phyloP scores from a whole-genome alignment of 768 basidiomycete species.

The Phlebiopsis flavidoalba region DNA sequence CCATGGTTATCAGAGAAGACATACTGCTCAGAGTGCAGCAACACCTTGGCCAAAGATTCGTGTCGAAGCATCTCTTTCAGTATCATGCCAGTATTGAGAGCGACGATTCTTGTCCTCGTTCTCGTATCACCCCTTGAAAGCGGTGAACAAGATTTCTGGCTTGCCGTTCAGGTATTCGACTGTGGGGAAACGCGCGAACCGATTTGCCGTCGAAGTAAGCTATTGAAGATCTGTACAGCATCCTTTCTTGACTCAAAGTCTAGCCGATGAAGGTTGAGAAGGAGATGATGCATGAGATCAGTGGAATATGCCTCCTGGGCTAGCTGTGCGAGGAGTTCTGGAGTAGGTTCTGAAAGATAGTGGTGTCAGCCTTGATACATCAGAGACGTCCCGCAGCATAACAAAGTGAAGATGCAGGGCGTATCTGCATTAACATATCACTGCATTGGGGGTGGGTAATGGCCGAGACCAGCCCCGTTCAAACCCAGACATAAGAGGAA shows the following conservation, averaged over 20 bases:
- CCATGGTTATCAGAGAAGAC: constrained; percentile 26
- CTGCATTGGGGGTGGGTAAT: too few species aligned
- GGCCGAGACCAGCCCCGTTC: too few species aligned
- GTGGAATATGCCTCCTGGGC: constrained; percentile 94
- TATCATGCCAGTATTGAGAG: constrained; percentile 97
- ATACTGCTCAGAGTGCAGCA: constrained; percentile 92
- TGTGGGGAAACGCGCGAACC: constrained; percentile 93
- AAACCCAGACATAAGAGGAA: neutral
- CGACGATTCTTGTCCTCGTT: constrained; percentile 96
- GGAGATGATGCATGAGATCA: constrained; percentile 77
- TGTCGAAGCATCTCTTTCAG: constrained; percentile 95
- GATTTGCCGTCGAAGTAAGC: constrained; percentile 85
- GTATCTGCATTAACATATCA: too few species aligned
- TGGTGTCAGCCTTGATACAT: neutral
- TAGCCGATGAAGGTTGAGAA: constrained; percentile 77
- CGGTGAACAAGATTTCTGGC: constrained; percentile 74
- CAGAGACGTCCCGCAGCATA: neutral
- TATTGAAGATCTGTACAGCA: constrained; percentile 84
- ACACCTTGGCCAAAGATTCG: constrained; percentile 83
- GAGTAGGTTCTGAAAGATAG: constrained; percentile 58
- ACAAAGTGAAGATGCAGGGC: neutral
- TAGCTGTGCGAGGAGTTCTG: constrained; percentile 89
- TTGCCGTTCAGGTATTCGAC: constrained; percentile 87
- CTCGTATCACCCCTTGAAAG: constrained; percentile 87
- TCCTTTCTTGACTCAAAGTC: constrained; percentile 94